phyloP scores from a whole-genome alignment of 495 filamentous ascomycete species.

The Trichoderma erinaceum region DNA sequence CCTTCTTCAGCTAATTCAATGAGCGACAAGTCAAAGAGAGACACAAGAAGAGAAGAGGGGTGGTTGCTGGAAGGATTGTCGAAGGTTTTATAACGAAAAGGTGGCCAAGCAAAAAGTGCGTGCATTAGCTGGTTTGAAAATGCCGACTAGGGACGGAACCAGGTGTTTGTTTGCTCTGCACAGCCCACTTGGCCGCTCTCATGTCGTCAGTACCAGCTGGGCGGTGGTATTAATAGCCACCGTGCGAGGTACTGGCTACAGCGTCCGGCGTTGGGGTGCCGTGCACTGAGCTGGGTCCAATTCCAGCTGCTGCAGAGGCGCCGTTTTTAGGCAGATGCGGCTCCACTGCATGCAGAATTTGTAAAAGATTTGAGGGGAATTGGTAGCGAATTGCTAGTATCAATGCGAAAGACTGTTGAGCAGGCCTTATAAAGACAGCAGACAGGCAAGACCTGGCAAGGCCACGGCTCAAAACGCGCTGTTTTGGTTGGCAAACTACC shows the following conservation, averaged over 20 bases:
- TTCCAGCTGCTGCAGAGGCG: too few species aligned
- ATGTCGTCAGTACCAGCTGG: background rate
- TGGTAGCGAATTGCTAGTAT: background rate
- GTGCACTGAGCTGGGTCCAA: background rate
- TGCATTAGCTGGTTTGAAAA: constrained; percentile 3
- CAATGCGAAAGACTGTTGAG: background rate
- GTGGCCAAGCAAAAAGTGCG: too few species aligned
- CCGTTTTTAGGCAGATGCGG: too few species aligned
- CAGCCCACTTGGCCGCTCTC: background rate
- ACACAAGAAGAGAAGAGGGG: too few species aligned
- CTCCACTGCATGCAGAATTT: too few species aligned
- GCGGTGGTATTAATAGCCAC: background rate
- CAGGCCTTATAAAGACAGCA: background rate
- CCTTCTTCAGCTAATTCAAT: too few species aligned
- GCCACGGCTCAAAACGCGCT: background rate
- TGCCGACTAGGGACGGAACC: background rate
- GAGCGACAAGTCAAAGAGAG: too few species aligned
- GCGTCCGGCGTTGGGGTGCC: background rate
- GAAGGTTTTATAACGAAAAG: too few species aligned
- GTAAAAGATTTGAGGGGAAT: background rate
- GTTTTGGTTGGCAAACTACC: background rate
- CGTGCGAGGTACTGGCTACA: background rate
- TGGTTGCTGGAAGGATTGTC: too few species aligned
- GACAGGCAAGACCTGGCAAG: background rate
- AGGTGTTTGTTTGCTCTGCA: background rate